Conservation (phyloP, 2,329 filamentous ascomycete genomes). For the Sporothrix sp. region DNA sequence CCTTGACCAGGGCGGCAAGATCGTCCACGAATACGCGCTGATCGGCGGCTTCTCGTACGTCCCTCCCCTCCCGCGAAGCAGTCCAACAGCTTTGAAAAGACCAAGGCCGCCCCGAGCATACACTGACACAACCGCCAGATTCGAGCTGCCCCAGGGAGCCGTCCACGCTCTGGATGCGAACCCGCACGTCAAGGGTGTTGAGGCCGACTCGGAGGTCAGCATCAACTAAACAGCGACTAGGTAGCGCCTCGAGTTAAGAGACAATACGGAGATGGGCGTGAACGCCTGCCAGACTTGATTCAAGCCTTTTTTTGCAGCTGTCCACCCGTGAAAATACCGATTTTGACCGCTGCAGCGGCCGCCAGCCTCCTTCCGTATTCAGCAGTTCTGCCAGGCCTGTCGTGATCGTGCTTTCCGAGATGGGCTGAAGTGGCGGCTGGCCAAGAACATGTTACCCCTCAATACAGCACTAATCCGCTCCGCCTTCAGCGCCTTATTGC, state of each 20-base stretch:
- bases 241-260: neutral
- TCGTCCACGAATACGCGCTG: conserved; percentile 72
- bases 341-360: neutral
- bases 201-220: conserved; percentile 59
- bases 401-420: neutral
- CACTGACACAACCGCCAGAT: conserved; percentile 38
- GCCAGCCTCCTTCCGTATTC: neutral
- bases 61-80: neutral
- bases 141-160: conserved; percentile 58
- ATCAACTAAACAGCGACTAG: conserved; percentile 50
- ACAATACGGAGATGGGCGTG: neutral
- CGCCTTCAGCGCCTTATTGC: too few species aligned
- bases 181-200: conserved; percentile 64
- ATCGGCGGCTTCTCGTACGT: conserved; percentile 90
- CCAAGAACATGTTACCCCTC: neutral
- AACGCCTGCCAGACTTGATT: too few species aligned
- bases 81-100: too few species aligned
- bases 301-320: too few species aligned
- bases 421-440: too few species aligned
- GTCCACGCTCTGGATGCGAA: conserved; percentile 56
- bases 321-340: too few species aligned
- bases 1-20: conserved; percentile 67
- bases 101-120: too few species aligned
- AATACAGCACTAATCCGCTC: too few species aligned
- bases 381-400: neutral